A percentile compares a stretch with the other conserved stretches of the same genome.
Conservation (phyloP, 176 grass and related monocot genomes). For the Carex scoparia region DNA sequence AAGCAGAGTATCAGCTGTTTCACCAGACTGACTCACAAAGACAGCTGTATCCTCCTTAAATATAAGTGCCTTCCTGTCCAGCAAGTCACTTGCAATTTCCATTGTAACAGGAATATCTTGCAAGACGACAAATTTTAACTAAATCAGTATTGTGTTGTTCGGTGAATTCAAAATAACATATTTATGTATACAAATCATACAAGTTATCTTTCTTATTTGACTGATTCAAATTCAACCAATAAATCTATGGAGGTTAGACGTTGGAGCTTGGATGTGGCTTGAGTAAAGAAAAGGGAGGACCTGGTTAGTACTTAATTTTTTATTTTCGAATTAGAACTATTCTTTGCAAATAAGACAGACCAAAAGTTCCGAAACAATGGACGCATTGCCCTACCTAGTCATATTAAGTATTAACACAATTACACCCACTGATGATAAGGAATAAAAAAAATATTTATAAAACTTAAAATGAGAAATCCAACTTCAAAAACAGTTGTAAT, state of each 20-base stretch:
- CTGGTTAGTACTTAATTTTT: not conserved
- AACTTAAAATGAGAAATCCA: not conserved
- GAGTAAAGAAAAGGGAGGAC: not conserved
- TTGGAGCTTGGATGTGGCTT: not conserved
- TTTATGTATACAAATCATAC: not conserved
- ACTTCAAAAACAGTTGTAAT: not conserved
- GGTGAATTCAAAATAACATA: not conserved
- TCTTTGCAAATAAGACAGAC: not conserved
- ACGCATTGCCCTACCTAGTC: not conserved
- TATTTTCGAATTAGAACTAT: not conserved
- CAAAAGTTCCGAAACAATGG: not conserved
- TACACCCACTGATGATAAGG: not conserved
- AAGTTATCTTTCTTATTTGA: not conserved
- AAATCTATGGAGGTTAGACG: not conserved
- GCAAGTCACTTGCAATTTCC: slow-evolving; percentile 84
- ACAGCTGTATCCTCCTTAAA: slow-evolving; percentile 78
- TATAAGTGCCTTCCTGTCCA: slow-evolving; percentile 79
- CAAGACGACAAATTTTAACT: not conserved
- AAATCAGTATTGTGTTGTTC: not conserved
- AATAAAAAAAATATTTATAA: not conserved
- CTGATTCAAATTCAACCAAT: not conserved
- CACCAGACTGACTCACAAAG: slow-evolving; percentile 97
- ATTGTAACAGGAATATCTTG: slow-evolving; percentile 84
- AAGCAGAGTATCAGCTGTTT: slow-evolving; percentile 90
- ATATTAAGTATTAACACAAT: not conserved